Conservation (phyloP, 805 yeast genomes). For the Saccharomyces paradoxus region DNA sequence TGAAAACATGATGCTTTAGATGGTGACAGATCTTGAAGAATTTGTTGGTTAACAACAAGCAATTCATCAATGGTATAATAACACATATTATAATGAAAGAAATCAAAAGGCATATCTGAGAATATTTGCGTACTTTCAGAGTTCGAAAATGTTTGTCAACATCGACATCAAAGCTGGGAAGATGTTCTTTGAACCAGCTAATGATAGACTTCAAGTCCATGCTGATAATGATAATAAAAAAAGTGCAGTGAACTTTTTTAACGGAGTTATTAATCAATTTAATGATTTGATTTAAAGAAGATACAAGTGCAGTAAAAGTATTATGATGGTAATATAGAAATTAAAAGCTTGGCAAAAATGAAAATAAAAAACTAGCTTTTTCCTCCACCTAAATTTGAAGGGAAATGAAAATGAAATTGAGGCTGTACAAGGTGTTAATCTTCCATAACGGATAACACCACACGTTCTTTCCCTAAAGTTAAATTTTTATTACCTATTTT, state of each 20-base stretch:
- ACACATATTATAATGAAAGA: constrained; percentile 31
- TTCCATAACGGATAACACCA: background rate
- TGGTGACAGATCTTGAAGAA: constrained; percentile 23
- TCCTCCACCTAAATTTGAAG: background rate
- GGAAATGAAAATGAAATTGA: background rate
- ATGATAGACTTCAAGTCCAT: background rate
- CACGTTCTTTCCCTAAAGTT: background rate
- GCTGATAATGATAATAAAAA: background rate
- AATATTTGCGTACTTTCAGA: constrained; percentile 26
- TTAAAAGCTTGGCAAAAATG: background rate
- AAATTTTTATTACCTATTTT: background rate
- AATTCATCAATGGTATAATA: constrained; percentile 34
- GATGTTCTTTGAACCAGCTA: constrained; percentile 4
- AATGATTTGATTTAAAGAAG: background rate
- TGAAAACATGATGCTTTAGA: constrained; percentile 12
- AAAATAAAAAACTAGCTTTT: background rate
- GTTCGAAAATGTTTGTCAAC: constrained; percentile 21
- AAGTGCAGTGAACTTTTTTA: background rate
- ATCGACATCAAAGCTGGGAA: constrained; percentile 14
- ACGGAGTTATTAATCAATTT: background rate
- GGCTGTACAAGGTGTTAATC: background rate
- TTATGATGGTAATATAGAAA: background rate
- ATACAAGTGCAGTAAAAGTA: background rate
- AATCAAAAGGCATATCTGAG: constrained; percentile 29
- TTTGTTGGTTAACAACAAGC: constrained; percentile 23